Conservation (phyloP, 805 yeast genomes). For the Ogataea kodamae region DNA sequence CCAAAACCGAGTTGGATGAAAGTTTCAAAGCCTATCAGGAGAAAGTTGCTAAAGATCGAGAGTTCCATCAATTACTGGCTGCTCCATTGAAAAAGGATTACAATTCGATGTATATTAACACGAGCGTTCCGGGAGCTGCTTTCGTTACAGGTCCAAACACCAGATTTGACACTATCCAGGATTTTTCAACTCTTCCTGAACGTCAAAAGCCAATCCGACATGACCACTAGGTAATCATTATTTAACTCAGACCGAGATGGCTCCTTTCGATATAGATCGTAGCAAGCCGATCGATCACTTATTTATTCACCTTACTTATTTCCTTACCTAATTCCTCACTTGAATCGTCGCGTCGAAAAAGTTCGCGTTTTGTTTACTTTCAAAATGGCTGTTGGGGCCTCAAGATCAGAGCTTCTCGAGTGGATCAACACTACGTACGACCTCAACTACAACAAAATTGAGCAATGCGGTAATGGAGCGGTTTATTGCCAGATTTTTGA, state of each 20-base stretch:
- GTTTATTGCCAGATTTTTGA: slow-evolving; percentile 92
- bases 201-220: slow-evolving; percentile 25
- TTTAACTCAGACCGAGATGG: no score
- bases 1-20: slow-evolving; percentile 20
- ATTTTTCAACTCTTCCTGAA: slow-evolving; percentile 28
- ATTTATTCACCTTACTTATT: slow-evolving; percentile 3
- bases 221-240: not conserved
- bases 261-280: no score
- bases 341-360: slow-evolving; percentile 17
- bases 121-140: slow-evolving; percentile 33
- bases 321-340: not conserved
- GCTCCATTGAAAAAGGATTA: slow-evolving; percentile 14
- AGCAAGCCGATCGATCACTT: no score
- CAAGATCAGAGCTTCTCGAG: slow-evolving; percentile 74
- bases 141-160: slow-evolving; percentile 28
- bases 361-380: slow-evolving; percentile 19
- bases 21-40: slow-evolving; percentile 23
- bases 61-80: slow-evolving; percentile 21
- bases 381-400: slow-evolving; percentile 51
- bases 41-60: slow-evolving; percentile 22
- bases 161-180: slow-evolving; percentile 27
- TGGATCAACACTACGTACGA: slow-evolving; percentile 80
- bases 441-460: slow-evolving; percentile 70
- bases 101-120: slow-evolving; percentile 19
- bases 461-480: slow-evolving; percentile 95